Conservation (phyloP, 2,329 filamentous ascomycete genomes). For the Nemania sp. region DNA sequence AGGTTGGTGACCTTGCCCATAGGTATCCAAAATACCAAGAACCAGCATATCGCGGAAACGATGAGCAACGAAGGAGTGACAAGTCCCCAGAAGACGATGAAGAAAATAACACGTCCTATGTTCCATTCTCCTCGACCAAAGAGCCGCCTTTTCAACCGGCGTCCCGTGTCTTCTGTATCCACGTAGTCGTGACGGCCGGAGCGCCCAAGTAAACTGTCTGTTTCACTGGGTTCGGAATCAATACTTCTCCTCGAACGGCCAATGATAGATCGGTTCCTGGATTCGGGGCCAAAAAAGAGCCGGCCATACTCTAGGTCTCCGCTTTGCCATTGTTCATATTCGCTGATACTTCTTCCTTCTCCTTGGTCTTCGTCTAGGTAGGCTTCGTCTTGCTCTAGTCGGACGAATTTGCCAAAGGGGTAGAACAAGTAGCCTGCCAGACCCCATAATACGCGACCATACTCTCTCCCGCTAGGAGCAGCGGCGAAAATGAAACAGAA, state of each 20-base stretch:
- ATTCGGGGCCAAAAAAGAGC: constrained; percentile 90
- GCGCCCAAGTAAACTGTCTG: constrained; percentile 84
- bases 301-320: constrained; percentile 96
- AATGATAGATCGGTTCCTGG: constrained; percentile 78
- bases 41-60: constrained; percentile 91
- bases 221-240: constrained; percentile 86
- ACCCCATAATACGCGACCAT: constrained; percentile 86
- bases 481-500: constrained; percentile 85
- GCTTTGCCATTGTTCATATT: constrained; percentile 99
- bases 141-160: constrained; percentile 79
- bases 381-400: constrained; percentile 91
- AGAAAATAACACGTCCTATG: constrained; percentile 93
- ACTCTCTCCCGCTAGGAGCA: constrained; percentile 82
- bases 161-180: constrained; percentile 51
- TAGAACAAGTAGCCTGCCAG: constrained; percentile 91
- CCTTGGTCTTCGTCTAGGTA: constrained; percentile 95
- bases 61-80: constrained; percentile 87
- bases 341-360: constrained; percentile 95
- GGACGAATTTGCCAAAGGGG: constrained; percentile 96
- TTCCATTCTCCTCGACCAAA: constrained; percentile 98
- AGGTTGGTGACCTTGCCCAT: constrained; percentile 97
- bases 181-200: constrained; percentile 63
- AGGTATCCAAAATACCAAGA: constrained; percentile 96
- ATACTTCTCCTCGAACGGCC: constrained; percentile 89
- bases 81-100: constrained; percentile 93